A percentile compares a stretch with the other conserved stretches of the same genome.
Evolutionary conservation across 257 asterid genomes (phyloP).

Genomic region (Jacaranda mimosifolia): DNA sequence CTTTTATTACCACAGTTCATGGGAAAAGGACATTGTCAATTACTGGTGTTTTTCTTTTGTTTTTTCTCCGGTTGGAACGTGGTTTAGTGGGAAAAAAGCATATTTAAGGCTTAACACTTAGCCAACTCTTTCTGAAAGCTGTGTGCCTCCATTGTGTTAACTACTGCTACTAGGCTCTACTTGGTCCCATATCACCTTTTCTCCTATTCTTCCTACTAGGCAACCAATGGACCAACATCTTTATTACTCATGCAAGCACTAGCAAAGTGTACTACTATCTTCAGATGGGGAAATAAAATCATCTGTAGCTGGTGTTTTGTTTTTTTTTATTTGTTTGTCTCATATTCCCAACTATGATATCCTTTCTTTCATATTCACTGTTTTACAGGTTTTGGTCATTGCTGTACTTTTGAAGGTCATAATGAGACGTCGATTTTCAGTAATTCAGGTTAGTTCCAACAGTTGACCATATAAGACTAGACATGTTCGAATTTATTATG

Average conservation of each 20-base stretch:
- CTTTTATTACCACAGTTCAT: conserved; percentile 20
- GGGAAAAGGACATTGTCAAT: not conserved
- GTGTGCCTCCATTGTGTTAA: not conserved
- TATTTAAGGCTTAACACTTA: conserved; percentile 10
- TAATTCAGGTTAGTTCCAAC: conserved; percentile 81
- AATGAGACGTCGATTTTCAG: conserved; percentile 92
- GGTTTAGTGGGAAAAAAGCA: conserved; percentile 3
- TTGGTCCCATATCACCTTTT: not conserved
- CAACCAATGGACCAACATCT: conserved; percentile 18
- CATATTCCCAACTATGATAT: not conserved
- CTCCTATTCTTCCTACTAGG: not conserved
- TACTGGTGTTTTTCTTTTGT: conserved; percentile 22
- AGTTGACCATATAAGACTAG: conserved; percentile 16
- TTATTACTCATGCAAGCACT: conserved; percentile 32
- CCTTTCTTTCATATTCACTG: conserved; percentile 13
- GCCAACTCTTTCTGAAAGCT: conserved; percentile 8
- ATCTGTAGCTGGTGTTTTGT: conserved; percentile 24
- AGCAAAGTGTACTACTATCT: conserved; percentile 30
- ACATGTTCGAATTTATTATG: conserved; percentile 4
- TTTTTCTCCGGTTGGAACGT: conserved; percentile 16
- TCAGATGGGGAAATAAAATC: conserved; percentile 24
- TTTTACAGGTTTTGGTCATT: conserved; percentile 90
- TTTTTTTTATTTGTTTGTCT: conserved; percentile 4
- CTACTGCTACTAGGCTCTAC: conserved; percentile 8
- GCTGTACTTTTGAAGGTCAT: conserved; percentile 87